Base-by-base conservation (phyloP, 2,329 filamentous ascomycete species). In the Apiospora marii region DNA sequence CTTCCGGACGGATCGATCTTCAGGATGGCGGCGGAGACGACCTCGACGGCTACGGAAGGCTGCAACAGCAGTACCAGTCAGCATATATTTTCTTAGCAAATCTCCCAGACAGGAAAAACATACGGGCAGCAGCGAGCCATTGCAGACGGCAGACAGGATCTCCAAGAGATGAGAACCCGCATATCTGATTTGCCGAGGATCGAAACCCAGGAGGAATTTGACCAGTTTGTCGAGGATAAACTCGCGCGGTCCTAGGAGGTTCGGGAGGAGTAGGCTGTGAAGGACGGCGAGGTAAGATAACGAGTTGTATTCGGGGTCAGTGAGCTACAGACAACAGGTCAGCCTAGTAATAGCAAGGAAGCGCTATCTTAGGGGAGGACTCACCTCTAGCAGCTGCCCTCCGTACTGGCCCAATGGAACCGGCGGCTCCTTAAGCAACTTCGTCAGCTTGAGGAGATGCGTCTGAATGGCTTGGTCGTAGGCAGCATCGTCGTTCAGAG, bases 1-100 rank as follows among this genome's bases (percentile, higher is more conserved):
- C 88, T 88, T 41, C 88, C 90, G 16, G 87, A 87, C 1, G 92
- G 91, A 75, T 95, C 92, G 72, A 95, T 84, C 71, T 88, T 88
- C 16, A 91, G 82, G 74, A 95, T 86, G 4, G 91, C 91, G 1
- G 80, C 80, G 8, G 86, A 80, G 10, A 89, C 79, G 12, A 84
- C 77, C 41, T 86, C 82, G 16, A 87, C 83, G 0, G 87, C 83
- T 69, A 88, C 80, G 0, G 81, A 80, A 22, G 87, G 82, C 88
- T 61, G 19, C 90, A 53, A 13, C 44, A 14, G 41, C 70, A 67
- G 27, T 64, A 24, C 44, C 48, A 4, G 14, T 43, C 14, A 34
- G 30, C 4, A 46, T 53, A 16, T 22, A 13, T 46, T 10, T 6
- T 64, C 30, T 16, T 19, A 7, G 27, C 67, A 37, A 37, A 82